Base-by-base conservation (phyloP, 805 yeast species). In the Yamadazyma endophytica region DNA sequence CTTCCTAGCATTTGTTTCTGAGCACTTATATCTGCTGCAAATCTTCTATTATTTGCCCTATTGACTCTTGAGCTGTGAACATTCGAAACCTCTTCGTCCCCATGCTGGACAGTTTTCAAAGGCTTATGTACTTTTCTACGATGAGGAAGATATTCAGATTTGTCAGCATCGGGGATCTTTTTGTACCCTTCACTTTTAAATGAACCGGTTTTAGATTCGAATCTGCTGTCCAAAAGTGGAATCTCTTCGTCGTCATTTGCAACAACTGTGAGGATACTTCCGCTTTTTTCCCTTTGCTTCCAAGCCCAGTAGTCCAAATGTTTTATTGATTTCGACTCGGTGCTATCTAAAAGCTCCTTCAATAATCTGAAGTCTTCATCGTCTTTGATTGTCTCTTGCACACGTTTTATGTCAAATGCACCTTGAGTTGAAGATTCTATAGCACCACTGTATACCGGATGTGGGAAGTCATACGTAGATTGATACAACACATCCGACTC, bases 1-100 rank as follows among this genome's bases (percentile, higher is more conserved):
- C 86, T 70, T 24, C 92, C 92, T 44, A 85, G 70, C 46, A 78
- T 74, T 42, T 79, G 84, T 44, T 76, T 77, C 43, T 82, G 89
- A 1, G 89, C 86, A 47, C 80, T 82, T 24, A 87, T 81, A 53
- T 85, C 96, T 16, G 92, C 96, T 4, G 84, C 96, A 49, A 84
- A 80, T 41, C 96, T 72, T 60, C 96, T 77, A 49, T 84, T 85
- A 44, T 81, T 79, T 11, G 92, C 95, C 50, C 96, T 75, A 51
- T 83, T 87, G 32, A 80, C 82, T 50, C 96, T 77, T 3, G 95
- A 85, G 37, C 88, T 82, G 39, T 81, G 81, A 15, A 19, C 17
- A 17, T 33, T 36, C 17, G 50, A 48, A 9, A 29, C 31, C 13
- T 66, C 73, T 13, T 75, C 79, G 18, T 72, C 81, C 29, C 73